Conservation (phyloP, 352 stramenopile genomes). For the Pythium monospermum region DNA sequence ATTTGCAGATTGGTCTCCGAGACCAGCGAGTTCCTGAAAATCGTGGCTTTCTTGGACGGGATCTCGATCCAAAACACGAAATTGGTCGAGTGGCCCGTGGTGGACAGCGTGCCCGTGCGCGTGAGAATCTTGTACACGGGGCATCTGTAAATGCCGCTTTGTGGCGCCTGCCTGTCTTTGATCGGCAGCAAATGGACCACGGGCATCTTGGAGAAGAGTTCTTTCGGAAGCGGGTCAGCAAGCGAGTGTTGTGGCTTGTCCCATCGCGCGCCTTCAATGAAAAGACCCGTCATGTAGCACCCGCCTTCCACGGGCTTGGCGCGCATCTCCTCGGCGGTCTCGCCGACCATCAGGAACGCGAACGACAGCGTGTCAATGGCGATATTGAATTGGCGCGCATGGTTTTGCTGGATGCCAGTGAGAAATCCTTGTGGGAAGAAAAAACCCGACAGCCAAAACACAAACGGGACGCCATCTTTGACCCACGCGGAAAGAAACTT, state of each 20-base stretch:
- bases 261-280: constrained; percentile 87
- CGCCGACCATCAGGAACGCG: constrained; percentile 46
- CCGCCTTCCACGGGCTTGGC: constrained; percentile 48
- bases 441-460: constrained; percentile 79
- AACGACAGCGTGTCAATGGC: constrained; percentile 79
- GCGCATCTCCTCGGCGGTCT: constrained; percentile 30
- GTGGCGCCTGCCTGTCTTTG: constrained; percentile 69
- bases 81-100: constrained; percentile 91
- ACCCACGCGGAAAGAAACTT: constrained; percentile 65
- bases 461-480: constrained; percentile 35
- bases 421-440: constrained; percentile 81
- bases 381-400: constrained; percentile 66
- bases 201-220: constrained; percentile 91
- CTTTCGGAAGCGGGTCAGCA: constrained; percentile 86
- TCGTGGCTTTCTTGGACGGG: constrained; percentile 69
- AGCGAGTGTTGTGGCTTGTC: constrained; percentile 65
- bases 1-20: constrained; percentile 91
- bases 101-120: constrained; percentile 83
- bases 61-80: constrained; percentile 95
- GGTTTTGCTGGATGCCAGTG: constrained; percentile 79
- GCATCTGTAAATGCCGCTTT: constrained; percentile 88
- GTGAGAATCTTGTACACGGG: constrained; percentile 96
- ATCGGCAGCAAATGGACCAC: constrained; percentile 84
- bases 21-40: constrained; percentile 87
- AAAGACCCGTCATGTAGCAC: constrained; percentile 86